These are phyloP conservation scores for Claviceps digitariae DNA, from an alignment of 2,329 filamentous ascomycete species.

Conservation along the genomic window DNA sequence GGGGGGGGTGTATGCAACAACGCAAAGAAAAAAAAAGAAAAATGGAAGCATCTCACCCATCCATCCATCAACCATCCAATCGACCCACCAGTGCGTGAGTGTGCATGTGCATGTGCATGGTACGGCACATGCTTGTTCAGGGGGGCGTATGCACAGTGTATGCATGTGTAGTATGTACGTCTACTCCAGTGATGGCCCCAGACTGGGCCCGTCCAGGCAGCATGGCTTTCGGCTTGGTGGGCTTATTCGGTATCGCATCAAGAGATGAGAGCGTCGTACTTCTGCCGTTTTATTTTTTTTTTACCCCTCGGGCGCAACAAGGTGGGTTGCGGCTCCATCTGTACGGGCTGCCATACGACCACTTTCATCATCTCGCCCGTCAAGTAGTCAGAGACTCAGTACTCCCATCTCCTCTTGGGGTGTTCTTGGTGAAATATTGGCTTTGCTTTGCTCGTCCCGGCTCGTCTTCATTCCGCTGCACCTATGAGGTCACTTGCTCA, in stretches of 20 bases:
- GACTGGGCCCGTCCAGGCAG: neutral
- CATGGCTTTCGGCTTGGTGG: conserved; percentile 5
- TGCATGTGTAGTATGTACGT: too few species aligned
- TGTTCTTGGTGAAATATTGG: too few species aligned
- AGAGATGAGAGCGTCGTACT: neutral
- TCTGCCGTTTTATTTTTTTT: neutral
- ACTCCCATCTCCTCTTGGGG: neutral
- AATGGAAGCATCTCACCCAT: neutral
- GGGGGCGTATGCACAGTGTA: neutral
- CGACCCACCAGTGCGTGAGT: neutral
- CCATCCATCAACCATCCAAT: neutral
- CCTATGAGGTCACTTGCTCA: too few species aligned
- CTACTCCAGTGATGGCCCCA: too few species aligned
- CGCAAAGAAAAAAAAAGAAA: neutral
- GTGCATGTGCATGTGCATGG: neutral
- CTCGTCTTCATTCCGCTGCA: too few species aligned
- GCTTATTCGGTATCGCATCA: conserved; percentile 7
- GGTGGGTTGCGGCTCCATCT: neutral
- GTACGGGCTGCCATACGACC: neutral
- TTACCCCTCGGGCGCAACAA: neutral
- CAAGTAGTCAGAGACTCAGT: too few species aligned
- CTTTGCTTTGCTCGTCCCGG: too few species aligned
- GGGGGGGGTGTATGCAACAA: conserved; percentile 3
- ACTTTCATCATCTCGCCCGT: neutral
- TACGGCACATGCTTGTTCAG: neutral